Percentiles rank a stretch among this genome's conserved stretches.
Conservation (phyloP, 1,139 yeast species). For the Pichiaceae sp. region DNA sequence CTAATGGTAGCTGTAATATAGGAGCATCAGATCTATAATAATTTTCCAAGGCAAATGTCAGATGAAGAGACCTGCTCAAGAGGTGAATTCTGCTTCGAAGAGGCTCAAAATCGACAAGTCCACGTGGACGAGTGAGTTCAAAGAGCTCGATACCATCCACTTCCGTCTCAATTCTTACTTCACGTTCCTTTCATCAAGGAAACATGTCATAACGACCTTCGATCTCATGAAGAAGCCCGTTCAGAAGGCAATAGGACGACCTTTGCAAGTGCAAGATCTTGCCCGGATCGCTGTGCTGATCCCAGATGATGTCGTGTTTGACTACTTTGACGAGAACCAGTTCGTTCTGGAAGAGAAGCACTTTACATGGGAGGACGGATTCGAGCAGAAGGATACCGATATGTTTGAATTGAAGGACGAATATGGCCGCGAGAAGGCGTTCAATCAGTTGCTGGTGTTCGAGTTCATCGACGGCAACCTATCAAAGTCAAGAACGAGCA, state of each 20-base stretch:
- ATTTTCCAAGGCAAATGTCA: too few relatives aligned
- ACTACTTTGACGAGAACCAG: constrained; percentile 70
- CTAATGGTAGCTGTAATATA: too few relatives aligned
- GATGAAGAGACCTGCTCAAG: too few relatives aligned
- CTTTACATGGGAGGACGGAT: constrained; percentile 36
- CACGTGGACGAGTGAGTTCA: constrained; percentile 23
- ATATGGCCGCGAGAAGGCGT: constrained; percentile 23
- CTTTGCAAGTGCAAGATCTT: constrained; percentile 39
- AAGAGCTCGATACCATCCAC: constrained; percentile 34
- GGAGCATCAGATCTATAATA: constrained; percentile 2
- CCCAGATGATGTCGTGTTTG: constrained; percentile 63
- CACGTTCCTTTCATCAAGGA: constrained; percentile 47
- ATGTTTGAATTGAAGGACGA: constrained; percentile 36
- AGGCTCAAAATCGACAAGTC: background rate
- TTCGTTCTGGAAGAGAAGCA: constrained; percentile 40
- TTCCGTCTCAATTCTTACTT: constrained; percentile 44
- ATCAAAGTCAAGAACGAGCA: constrained; percentile 30
- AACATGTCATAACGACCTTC: constrained; percentile 48
- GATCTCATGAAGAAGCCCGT: constrained; percentile 40
- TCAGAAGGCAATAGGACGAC: constrained; percentile 33
- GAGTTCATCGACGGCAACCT: constrained; percentile 69
- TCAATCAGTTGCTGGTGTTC: constrained; percentile 54
- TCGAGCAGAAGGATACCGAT: constrained; percentile 38
- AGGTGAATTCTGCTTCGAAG: too few relatives aligned
- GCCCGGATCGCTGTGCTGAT: constrained; percentile 56